Evolutionary conservation across 805 yeast genomes (phyloP).

Genomic region (Hanseniaspora pseudoguilliermondii): DNA sequence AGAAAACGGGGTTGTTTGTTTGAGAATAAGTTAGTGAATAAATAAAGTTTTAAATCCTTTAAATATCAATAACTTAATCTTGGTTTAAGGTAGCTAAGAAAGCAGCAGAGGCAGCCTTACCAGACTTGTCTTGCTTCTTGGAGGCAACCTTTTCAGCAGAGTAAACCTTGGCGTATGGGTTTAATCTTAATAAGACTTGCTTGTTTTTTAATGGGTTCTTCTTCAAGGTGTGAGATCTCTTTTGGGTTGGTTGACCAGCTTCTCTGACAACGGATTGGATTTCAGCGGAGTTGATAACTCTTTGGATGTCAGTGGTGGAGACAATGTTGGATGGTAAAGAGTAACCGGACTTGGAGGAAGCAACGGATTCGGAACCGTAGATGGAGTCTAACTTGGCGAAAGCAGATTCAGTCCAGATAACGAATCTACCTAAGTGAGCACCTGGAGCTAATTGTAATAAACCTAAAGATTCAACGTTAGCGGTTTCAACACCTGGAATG

Average conservation of each 20-base stretch:
- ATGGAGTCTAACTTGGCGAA: conserved; percentile 90
- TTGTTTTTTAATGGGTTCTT: conserved; percentile 99
- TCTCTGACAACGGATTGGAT: conserved; percentile 94
- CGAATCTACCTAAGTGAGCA: conserved; percentile 99
- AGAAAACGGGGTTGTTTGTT: background rate
- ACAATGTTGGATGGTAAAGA: conserved; percentile 87
- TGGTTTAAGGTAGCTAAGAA: conserved; percentile 57
- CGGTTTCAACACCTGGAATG: conserved; percentile 98
- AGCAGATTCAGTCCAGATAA: conserved; percentile 99
- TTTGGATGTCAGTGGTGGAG: conserved; percentile 89
- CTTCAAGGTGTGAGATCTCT: conserved; percentile 92
- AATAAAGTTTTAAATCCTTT: background rate
- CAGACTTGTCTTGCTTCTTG: conserved; percentile 53
- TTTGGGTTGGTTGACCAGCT: conserved; percentile 86
- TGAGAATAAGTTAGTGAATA: background rate
- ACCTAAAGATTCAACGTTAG: conserved; percentile 82
- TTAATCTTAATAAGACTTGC: conserved; percentile 92
- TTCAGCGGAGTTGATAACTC: conserved; percentile 98
- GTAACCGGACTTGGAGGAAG: conserved; percentile 79
- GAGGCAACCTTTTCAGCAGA: conserved; percentile 84
- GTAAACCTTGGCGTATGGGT: conserved; percentile 99
- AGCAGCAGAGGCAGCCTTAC: conserved; percentile 59
- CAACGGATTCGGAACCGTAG: conserved; percentile 87
- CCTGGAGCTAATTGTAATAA: conserved; percentile 99
- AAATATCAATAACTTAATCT: conserved; percentile 28